phyloP scores from a whole-genome alignment of 805 yeast genomes.

The Lipomyces starkeyi region DNA sequence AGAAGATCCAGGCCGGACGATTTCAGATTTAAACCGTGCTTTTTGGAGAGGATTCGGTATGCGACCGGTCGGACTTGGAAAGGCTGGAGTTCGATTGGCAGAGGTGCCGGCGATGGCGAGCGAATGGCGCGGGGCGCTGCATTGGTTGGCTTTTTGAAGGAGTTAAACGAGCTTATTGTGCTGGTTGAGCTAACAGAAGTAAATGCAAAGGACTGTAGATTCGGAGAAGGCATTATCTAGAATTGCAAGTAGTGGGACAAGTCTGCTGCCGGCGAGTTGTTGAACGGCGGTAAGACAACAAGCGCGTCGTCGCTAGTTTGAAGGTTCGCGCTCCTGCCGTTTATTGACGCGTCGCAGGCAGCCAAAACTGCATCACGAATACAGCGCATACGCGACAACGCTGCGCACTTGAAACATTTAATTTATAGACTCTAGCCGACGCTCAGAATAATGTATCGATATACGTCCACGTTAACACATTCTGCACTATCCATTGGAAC shows the following conservation, averaged over 20 bases:
- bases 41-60: conserved; percentile 85
- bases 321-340: too few species aligned
- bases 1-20: conserved; percentile 78
- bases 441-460: background rate
- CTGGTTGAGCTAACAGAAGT: background rate
- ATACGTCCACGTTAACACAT: background rate
- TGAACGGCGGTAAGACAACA: background rate
- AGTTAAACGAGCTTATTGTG: conserved; percentile 15
- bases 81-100: conserved; percentile 81
- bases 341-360: background rate
- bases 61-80: conserved; percentile 89
- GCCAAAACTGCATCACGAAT: background rate
- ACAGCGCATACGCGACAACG: conserved; percentile 8
- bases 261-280: background rate
- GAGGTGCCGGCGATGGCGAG: conserved; percentile 37
- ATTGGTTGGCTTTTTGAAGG: conserved; percentile 17
- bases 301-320: background rate
- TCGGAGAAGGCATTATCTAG: conserved; percentile 17
- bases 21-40: conserved; percentile 88
- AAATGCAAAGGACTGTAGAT: conserved; percentile 21
- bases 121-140: background rate
- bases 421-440: background rate
- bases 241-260: background rate
- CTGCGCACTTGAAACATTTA: background rate
- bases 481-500: background rate